Conservation (phyloP, 225 moss, liverwort and hornwort species). For the Ulota crispa region DNA sequence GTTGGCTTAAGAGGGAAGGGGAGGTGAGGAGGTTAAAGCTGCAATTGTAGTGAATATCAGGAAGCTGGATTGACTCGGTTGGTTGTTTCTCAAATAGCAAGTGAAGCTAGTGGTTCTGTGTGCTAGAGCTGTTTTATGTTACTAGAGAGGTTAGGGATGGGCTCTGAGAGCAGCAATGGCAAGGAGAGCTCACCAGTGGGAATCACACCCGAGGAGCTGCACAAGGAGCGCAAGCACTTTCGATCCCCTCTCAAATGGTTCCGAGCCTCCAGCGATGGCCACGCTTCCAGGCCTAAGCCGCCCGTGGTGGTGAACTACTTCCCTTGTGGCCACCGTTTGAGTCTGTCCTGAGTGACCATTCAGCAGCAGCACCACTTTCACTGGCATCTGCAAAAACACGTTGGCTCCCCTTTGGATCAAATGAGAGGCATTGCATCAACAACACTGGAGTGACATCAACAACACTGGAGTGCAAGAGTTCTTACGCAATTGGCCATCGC, state of each 20-base stretch:
- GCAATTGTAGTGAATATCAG: neutral
- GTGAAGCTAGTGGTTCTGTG: neutral
- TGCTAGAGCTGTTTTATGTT: neutral
- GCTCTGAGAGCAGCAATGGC: neutral
- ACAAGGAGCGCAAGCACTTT: slow-evolving; percentile 21
- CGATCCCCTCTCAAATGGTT: slow-evolving; percentile 19
- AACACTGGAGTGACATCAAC: neutral
- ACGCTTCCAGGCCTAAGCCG: neutral
- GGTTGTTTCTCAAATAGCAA: neutral
- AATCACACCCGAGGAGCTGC: slow-evolving; percentile 35
- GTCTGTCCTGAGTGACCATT: neutral
- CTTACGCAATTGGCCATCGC: neutral
- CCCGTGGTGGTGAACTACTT: slow-evolving; percentile 27
- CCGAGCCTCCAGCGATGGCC: neutral
- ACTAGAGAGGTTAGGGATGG: slow-evolving; percentile 1
- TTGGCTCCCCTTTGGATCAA: neutral
- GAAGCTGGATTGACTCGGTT: neutral
- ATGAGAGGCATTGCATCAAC: neutral
- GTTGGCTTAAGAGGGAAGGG: no score
- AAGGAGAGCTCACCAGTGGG: neutral
- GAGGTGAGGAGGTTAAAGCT: neutral
- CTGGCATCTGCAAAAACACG: neutral
- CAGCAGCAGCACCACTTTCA: neutral
- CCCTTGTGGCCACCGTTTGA: slow-evolving; percentile 3
- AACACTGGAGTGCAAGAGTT: neutral